Conservation (phyloP, 2,329 filamentous ascomycete species). For the Cordyceps fumosorosea region DNA sequence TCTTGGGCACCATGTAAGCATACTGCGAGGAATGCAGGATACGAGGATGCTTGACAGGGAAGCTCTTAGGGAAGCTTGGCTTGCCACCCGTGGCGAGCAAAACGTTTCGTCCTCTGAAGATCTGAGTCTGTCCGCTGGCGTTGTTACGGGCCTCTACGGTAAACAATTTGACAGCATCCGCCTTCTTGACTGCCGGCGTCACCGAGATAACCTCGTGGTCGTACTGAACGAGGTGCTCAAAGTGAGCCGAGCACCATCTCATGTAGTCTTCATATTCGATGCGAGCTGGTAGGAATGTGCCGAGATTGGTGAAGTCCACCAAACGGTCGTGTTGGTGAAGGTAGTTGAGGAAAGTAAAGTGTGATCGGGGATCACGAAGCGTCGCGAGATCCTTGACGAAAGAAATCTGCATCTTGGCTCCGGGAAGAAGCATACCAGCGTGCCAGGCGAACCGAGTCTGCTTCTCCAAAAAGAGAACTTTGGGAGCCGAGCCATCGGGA, state of each 20-base stretch:
- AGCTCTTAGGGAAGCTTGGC: slow-evolving; percentile 62
- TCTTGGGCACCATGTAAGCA: slow-evolving; percentile 53
- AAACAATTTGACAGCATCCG: slow-evolving; percentile 55
- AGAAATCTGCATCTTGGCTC: slow-evolving; percentile 94
- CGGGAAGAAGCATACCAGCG: slow-evolving; percentile 87
- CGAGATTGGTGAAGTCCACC: slow-evolving; percentile 83
- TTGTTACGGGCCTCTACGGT: slow-evolving; percentile 58
- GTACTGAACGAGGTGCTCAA: slow-evolving; percentile 68
- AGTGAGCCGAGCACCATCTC: slow-evolving; percentile 80
- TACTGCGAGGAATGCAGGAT: slow-evolving; percentile 90
- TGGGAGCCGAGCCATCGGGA: slow-evolving; percentile 46
- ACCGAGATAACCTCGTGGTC: slow-evolving; percentile 70
- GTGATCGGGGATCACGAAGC: slow-evolving; percentile 75
- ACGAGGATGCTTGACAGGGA: slow-evolving; percentile 62
- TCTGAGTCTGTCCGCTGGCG: slow-evolving; percentile 46
- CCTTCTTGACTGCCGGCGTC: slow-evolving; percentile 46
- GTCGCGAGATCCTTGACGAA: slow-evolving; percentile 96
- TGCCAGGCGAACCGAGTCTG: slow-evolving; percentile 86
- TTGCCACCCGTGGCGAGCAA: slow-evolving; percentile 52
- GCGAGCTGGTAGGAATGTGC: slow-evolving; percentile 79
- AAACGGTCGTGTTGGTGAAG: slow-evolving; percentile 75
- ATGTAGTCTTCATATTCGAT: slow-evolving; percentile 95
- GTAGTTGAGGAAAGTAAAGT: slow-evolving; percentile 96
- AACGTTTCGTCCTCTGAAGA: slow-evolving; percentile 58
- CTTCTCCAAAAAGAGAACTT: slow-evolving; percentile 81